Evolutionary conservation across 352 stramenopile species (phyloP).

Genomic region (Plasmopara muralis): DNA sequence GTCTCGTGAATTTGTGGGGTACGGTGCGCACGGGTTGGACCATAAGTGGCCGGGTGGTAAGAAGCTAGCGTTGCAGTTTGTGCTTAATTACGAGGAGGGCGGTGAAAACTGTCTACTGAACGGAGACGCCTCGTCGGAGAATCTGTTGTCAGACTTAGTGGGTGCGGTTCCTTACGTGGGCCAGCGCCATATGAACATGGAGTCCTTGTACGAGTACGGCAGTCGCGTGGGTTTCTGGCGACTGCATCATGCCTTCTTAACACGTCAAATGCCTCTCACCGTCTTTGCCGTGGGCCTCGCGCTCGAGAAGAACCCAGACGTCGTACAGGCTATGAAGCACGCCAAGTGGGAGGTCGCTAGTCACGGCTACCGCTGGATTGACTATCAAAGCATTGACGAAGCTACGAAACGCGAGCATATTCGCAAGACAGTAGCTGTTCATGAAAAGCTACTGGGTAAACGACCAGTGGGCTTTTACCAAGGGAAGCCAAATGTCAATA

Average conservation of each 20-base stretch:
- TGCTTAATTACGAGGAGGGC: constrained; percentile 97
- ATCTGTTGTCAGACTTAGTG: constrained; percentile 92
- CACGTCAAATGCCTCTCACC: constrained; percentile 84
- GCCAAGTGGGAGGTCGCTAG: constrained; percentile 90
- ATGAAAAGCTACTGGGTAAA: constrained; percentile 85
- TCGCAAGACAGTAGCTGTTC: constrained; percentile 85
- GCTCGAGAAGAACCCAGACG: constrained; percentile 90
- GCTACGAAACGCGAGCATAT: constrained; percentile 91
- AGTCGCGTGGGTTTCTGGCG: constrained; percentile 92
- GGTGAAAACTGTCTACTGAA: constrained; percentile 92
- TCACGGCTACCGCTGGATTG: constrained; percentile 94
- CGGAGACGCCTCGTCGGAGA: constrained; percentile 83
- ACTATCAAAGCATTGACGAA: constrained; percentile 93
- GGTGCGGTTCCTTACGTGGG: constrained; percentile 63
- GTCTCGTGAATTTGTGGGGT: constrained; percentile 83
- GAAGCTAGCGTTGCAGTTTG: constrained; percentile 90
- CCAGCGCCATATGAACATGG: constrained; percentile 89
- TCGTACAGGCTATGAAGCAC: constrained; percentile 87
- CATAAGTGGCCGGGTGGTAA: constrained; percentile 76
- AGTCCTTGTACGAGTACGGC: constrained; percentile 95
- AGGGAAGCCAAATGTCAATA: constrained; percentile 92
- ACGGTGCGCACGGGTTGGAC: constrained; percentile 63
- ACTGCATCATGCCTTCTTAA: constrained; percentile 87
- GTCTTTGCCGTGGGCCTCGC: constrained; percentile 94
- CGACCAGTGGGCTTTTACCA: constrained; percentile 93